Evolutionary conservation across 371 early-diverging fungal species (phyloP).

Genomic region (Neoconidiobolus thromboides): DNA sequence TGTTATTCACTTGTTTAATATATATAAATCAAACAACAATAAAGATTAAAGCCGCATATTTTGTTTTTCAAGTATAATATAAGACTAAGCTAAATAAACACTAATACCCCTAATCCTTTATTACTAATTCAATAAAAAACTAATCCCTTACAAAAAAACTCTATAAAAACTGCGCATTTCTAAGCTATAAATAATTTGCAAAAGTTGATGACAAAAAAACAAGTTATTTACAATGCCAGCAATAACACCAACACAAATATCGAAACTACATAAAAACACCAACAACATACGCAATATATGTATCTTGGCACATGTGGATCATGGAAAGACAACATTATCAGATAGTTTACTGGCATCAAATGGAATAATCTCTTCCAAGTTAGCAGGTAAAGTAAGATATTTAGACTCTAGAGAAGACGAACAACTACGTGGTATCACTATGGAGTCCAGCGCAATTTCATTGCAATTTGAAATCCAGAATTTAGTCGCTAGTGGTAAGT

Average conservation of each 20-base stretch:
- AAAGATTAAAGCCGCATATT: no score
- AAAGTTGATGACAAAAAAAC: no score
- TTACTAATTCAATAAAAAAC: no score
- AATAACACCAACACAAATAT: slow-evolving; percentile 33
- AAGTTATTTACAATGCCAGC: slow-evolving; percentile 27
- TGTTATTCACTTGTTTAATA: no score
- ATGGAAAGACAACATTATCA: slow-evolving; percentile 98
- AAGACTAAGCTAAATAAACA: no score
- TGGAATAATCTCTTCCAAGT: slow-evolving; percentile 88
- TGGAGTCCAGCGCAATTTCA: slow-evolving; percentile 95
- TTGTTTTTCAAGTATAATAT: no score
- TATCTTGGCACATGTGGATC: slow-evolving; percentile 95
- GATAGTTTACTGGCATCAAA: slow-evolving; percentile 94
- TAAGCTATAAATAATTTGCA: no score
- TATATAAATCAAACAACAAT: no score
- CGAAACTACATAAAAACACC: slow-evolving; percentile 34
- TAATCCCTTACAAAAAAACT: no score
- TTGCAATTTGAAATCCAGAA: slow-evolving; percentile 55
- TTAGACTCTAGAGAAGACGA: slow-evolving; percentile 98
- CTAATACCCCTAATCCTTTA: no score
- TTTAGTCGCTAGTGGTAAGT: not conserved
- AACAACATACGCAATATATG: slow-evolving; percentile 82
- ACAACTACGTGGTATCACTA: slow-evolving; percentile 98
- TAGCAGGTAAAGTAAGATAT: slow-evolving; percentile 97
- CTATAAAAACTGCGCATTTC: no score